Base-by-base conservation (phyloP, 345 rosid species). In the Iberis pinnata region DNA sequence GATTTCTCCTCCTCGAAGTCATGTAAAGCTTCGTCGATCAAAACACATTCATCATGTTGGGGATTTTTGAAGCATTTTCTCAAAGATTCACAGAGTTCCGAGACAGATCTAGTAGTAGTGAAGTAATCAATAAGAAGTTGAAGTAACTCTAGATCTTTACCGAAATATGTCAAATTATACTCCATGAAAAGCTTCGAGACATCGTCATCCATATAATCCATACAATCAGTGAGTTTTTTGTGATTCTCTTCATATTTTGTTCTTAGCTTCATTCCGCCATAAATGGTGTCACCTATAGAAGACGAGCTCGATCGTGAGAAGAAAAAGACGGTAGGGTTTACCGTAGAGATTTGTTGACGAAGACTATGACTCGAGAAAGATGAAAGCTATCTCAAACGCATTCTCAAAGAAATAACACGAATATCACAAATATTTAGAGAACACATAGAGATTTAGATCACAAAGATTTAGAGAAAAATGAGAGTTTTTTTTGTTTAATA, bases 161-260 rank as follows among this genome's bases (percentile, higher is more conserved):
- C 27, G 6, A 61, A 17, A 24, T 61, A 52, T 0, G 37, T 52
- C 3, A 52, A 42, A 2, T 33, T 45, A 5, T 4, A 52, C 12
- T 61, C 18, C 17, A 62, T 51, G 11, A 62, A 53, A 1, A 62
- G 17, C 12, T 25, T 62, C 0, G 52, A 27, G 8, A 52, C 60
- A 13, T 62, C 67, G 0, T 62, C 67, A 1, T 62, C 53, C 60
- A 62, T 52, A 15, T 62, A 43, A 0, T 62, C 67, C 53, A 62
- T 25, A 7, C 53, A 62, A 0, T 44, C 60, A 12, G 12, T 29
- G 0, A 62, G 60, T 43, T 50, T 50, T 4, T 2, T 18, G 3
- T 33, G 29, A 15, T 35, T 50, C 19, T 50, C 56, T 50, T 50
- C 42, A 0, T 41, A 50, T 4, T 13, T 5, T 2, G 56, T 32